phyloP scores from a whole-genome alignment of 768 basidiomycete species.

The Strobilomyces echinocephalus region DNA sequence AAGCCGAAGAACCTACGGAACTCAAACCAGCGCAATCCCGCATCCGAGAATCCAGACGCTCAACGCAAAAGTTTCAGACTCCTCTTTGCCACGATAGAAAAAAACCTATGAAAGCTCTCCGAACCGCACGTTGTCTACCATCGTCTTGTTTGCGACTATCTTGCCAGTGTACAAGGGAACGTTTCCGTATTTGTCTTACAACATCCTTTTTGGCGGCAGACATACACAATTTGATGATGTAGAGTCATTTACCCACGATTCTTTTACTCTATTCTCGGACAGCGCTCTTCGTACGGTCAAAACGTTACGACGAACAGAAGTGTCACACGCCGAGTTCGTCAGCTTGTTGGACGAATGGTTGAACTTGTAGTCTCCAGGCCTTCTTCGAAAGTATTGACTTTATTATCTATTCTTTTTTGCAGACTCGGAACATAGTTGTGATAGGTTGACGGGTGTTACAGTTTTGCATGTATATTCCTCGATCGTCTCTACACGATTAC shows the following conservation, averaged over 20 bases:
- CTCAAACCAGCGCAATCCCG: neutral
- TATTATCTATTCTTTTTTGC: no score
- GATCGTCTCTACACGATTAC: slow-evolving; percentile 37
- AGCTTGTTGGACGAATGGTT: neutral
- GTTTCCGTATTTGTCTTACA: neutral
- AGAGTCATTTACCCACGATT: neutral
- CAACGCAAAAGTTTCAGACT: no score
- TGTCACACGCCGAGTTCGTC: neutral
- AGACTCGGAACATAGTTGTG: no score
- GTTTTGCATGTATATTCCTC: slow-evolving; percentile 25
- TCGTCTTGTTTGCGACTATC: neutral
- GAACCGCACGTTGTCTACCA: neutral
- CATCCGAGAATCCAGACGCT: neutral
- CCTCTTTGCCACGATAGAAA: neutral
- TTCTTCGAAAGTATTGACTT: no score
- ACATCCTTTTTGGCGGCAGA: neutral
- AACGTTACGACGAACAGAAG: neutral
- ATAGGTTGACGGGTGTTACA: no score
- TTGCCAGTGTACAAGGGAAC: neutral
- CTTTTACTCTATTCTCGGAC: neutral
- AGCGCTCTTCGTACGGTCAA: neutral
- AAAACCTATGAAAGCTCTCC: neutral
- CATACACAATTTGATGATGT: slow-evolving; percentile 1
- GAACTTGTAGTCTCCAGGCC: no score
- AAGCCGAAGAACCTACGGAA: neutral